Conservation (phyloP, 352 stramenopile genomes). For the Phytophthora idaei region DNA sequence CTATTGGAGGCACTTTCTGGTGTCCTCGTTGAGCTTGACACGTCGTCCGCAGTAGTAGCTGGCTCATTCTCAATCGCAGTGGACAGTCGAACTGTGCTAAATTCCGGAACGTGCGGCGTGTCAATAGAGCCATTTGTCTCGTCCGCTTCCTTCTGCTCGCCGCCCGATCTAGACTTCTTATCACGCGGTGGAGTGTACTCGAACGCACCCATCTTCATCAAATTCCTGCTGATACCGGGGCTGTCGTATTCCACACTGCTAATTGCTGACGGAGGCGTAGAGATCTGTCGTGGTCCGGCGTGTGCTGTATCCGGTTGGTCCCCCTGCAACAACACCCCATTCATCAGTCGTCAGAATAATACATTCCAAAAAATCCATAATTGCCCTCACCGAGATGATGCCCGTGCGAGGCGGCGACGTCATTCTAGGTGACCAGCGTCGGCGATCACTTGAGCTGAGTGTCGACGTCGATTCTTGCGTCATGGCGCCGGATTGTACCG, state of each 20-base stretch:
- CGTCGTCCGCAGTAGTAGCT: slow-evolving; percentile 3
- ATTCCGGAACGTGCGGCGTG: slow-evolving; percentile 58
- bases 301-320: slow-evolving; percentile 23
- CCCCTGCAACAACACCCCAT: slow-evolving; percentile 11
- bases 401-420: slow-evolving; percentile 59
- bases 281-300: slow-evolving; percentile 31
- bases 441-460: slow-evolving; percentile 52
- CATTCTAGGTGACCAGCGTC: slow-evolving; percentile 61
- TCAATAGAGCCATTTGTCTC: slow-evolving; percentile 39
- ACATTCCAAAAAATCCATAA: neutral
- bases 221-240: slow-evolving; percentile 72
- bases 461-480: slow-evolving; percentile 47
- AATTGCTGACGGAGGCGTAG: slow-evolving; percentile 69
- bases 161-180: slow-evolving; percentile 26
- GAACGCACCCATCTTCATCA: slow-evolving; percentile 85
- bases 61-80: slow-evolving; percentile 27
- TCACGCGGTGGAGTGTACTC: slow-evolving; percentile 67
- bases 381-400: slow-evolving; percentile 48
- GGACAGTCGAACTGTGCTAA: slow-evolving; percentile 54
- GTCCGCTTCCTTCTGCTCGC: slow-evolving; percentile 31
- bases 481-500: slow-evolving; percentile 31
- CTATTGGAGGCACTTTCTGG: slow-evolving; percentile 35
- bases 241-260: slow-evolving; percentile 75
- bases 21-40: slow-evolving; percentile 13
- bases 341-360: slow-evolving; percentile 1